These are phyloP conservation scores for Trebouxia sp. DNA, from an alignment of 139 green algal genomes.

Conservation along the genomic window DNA sequence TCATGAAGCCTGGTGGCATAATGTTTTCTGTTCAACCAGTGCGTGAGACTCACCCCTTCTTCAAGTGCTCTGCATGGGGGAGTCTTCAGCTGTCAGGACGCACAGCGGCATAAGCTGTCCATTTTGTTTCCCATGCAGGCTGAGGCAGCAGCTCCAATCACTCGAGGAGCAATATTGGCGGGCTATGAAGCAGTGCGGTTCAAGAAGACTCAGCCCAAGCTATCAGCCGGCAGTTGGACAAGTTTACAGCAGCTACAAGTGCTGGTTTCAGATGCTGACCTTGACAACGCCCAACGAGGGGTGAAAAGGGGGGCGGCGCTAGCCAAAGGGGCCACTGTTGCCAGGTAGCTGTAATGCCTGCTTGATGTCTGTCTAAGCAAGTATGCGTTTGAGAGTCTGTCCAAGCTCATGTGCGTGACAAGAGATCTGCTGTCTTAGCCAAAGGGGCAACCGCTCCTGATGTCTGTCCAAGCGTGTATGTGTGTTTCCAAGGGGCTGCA, in stretches of 20 bases:
- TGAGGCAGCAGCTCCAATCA: constrained; percentile 34
- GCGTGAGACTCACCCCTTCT: neutral
- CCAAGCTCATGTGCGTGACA: too few relatives aligned
- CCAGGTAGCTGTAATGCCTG: constrained; percentile 36
- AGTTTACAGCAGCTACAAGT: constrained; percentile 57
- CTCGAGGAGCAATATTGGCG: constrained; percentile 66
- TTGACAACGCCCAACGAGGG: constrained; percentile 10
- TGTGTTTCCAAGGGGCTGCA: too few relatives aligned
- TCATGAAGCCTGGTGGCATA: too few relatives aligned
- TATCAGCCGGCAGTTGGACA: constrained; percentile 27
- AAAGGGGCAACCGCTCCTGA: too few relatives aligned
- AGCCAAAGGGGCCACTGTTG: constrained; percentile 59
- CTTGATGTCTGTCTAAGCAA: neutral
- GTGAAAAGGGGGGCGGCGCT: constrained; percentile 45
- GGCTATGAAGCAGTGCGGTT: constrained; percentile 88
- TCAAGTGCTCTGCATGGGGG: too few relatives aligned
- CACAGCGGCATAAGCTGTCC: too few relatives aligned
- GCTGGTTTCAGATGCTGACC: constrained; percentile 45
- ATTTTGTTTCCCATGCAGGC: constrained; percentile 8
- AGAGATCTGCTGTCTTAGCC: too few relatives aligned
- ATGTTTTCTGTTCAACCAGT: too few relatives aligned
- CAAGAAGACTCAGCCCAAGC: constrained; percentile 75
- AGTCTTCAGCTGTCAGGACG: too few relatives aligned
- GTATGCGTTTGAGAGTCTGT: too few relatives aligned
- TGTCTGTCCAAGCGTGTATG: too few relatives aligned